Base-by-base conservation (phyloP, 768 basidiomycete genomes). In the Tephrocybe sp. region DNA sequence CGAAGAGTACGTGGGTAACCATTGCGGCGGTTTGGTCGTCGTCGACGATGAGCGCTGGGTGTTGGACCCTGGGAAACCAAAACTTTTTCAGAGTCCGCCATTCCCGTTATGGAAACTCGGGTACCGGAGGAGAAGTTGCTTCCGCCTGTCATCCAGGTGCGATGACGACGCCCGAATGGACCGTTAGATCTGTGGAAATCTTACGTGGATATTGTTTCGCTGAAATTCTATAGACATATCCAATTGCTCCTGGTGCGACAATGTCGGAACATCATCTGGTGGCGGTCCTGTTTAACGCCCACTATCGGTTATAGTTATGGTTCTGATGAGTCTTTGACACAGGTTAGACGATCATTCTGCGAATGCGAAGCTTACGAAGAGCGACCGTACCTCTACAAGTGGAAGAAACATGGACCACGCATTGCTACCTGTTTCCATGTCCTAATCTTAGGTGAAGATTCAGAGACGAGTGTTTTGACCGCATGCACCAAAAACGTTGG, bases 1-100 rank as follows among this genome's bases (percentile, higher is more conserved):
- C 95, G 75, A 95, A 95, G 51, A 98, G 83, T 53, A 89, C 78
- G 71, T 98, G 93, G 11, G 89, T 90, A 56, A 87, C 77, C 82
- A 85, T 82, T 53, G 63, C 60, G 58, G 52, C 50, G 58, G 48
- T 55, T 62, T 62, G 49, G 62, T 72, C 69, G 65, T 61, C 58
- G 69, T 43, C 53, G 62, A 62, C 68, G 66, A 60, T 57, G 68
- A 67, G 56, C 57, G 54, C 36, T 17, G 9, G 16, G 22, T 11
- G 16, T 22, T 26, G 16, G 48, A 45, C 33, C 56, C 56, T 56
- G 53, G 57, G 54, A 48, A 53, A 54, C 45, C 52, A 53, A 57
- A 59, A 66, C 61, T 65, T 70, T 69, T 66, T 59, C 52, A 51
- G 33, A 51, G 52, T 58, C 61, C 60, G 56, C 16, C 32, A 34